These are phyloP conservation scores for Penicillium sp. DNA, from an alignment of 2,329 filamentous ascomycete genomes.

Conservation along the genomic window DNA sequence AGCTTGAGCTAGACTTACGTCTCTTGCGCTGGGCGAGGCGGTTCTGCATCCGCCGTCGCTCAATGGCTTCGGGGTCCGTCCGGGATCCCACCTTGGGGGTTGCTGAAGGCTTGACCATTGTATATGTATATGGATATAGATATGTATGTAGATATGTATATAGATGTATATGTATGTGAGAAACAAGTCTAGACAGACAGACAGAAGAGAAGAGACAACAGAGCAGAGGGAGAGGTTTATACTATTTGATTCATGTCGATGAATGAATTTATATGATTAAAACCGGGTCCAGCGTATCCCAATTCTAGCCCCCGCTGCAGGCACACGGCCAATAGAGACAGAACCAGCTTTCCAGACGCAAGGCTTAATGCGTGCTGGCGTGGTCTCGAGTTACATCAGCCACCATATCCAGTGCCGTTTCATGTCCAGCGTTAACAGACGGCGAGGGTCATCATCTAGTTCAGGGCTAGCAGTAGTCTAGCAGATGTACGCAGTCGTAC, in stretches of 20 bases:
- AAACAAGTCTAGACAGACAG: not conserved
- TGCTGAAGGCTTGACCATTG: conserved; percentile 7
- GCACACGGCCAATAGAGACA: conserved; percentile 3
- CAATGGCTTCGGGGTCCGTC: conserved; percentile 14
- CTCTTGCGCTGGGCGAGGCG: conserved; percentile 14
- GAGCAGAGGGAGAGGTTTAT: not conserved
- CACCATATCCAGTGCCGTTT: conserved; percentile 1
- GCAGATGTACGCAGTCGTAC: not conserved
- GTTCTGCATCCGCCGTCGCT: conserved; percentile 14
- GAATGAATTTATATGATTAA: not conserved
- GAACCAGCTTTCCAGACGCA: conserved; percentile 3
- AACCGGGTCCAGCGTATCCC: not conserved
- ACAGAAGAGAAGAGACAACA: not conserved
- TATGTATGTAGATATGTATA: not conserved
- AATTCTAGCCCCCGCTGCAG: conserved; percentile 6
- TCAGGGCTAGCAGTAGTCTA: not conserved
- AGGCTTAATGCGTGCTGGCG: not conserved
- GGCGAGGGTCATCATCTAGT: conserved; percentile 6
- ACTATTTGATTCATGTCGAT: not conserved
- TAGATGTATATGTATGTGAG: not conserved
- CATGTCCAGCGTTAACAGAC: conserved; percentile 5
- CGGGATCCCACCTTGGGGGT: conserved; percentile 6
- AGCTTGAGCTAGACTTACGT: too few relatives aligned
- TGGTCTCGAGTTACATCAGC: conserved; percentile 12
- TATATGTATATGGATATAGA: not conserved